These are phyloP conservation scores for Clarireedia hainanense DNA, from an alignment of 2,329 filamentous ascomycete genomes.

Conservation along the genomic window DNA sequence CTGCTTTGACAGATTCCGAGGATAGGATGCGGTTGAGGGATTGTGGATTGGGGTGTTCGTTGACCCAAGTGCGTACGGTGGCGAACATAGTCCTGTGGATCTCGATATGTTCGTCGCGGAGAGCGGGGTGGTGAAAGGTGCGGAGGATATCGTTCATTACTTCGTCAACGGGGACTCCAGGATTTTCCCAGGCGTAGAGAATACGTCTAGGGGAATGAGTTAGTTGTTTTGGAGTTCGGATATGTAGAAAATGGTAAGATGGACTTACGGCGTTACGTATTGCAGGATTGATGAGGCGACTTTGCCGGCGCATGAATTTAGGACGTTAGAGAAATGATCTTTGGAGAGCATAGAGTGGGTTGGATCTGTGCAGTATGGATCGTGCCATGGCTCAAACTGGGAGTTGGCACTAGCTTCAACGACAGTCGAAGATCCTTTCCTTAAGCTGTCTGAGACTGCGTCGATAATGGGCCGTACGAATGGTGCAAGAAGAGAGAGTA, in stretches of 20 bases:
- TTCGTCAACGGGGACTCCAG: slow-evolving; percentile 72
- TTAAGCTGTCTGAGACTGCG: slow-evolving; percentile 73
- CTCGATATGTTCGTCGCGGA: slow-evolving; percentile 67
- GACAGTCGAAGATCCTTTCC: slow-evolving; percentile 71
- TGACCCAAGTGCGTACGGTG: slow-evolving; percentile 74
- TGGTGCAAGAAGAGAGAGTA: slow-evolving; percentile 82
- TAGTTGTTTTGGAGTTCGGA: slow-evolving; percentile 18
- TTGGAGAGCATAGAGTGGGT: slow-evolving; percentile 80
- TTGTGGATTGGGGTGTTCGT: slow-evolving; percentile 57
- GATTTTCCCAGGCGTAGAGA: slow-evolving; percentile 89
- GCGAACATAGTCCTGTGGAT: slow-evolving; percentile 85
- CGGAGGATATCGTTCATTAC: slow-evolving; percentile 73
- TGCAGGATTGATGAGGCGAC: slow-evolving; percentile 70
- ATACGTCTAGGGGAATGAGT: slow-evolving; percentile 48
- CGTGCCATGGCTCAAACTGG: slow-evolving; percentile 74
- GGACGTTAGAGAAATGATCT: slow-evolving; percentile 73
- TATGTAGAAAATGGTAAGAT: neutral
- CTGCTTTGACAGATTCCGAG: slow-evolving; percentile 73
- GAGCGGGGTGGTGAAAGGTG: slow-evolving; percentile 85
- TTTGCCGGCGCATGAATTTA: slow-evolving; percentile 70
- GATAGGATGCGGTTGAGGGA: slow-evolving; percentile 69
- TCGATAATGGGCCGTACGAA: slow-evolving; percentile 90
- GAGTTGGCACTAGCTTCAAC: slow-evolving; percentile 59
- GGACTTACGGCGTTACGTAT: slow-evolving; percentile 73
- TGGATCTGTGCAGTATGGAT: slow-evolving; percentile 66